phyloP scores from a whole-genome alignment of 305 asterid genomes.

The Fraxinus baroniana region DNA sequence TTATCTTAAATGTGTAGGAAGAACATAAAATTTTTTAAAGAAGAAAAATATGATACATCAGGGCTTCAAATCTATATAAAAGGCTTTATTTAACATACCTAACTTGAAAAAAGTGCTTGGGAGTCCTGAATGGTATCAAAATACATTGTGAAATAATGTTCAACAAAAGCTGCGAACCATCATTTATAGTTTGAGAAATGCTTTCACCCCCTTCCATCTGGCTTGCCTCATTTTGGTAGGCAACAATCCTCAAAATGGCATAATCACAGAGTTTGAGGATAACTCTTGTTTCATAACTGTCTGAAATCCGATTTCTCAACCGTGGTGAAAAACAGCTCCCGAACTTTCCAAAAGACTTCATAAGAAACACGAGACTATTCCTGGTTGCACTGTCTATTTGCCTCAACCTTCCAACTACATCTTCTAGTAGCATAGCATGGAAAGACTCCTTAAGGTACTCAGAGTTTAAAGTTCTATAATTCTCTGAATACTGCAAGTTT shows the following conservation, averaged over 20 bases:
- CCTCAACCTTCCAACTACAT: conserved; percentile 57
- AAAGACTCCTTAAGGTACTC: conserved; percentile 38
- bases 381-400: conserved; percentile 44
- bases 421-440: conserved; percentile 49
- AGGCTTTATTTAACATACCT: conserved; percentile 43
- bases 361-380: conserved; percentile 46
- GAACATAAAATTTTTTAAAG: conserved; percentile 7
- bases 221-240: conserved; percentile 41
- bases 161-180: conserved; percentile 49
- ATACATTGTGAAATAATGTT: conserved; percentile 48
- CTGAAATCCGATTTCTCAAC: conserved; percentile 36
- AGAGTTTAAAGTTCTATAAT: conserved; percentile 17
- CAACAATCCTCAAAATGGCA: conserved; percentile 48
- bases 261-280: conserved; percentile 53
- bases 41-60: conserved; percentile 5
- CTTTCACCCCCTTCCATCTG: conserved; percentile 27
- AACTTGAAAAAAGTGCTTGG: conserved; percentile 60
- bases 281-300: conserved; percentile 37
- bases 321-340: conserved; percentile 33
- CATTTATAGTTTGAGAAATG: conserved; percentile 25
- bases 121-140: conserved; percentile 64
- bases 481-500: conserved; percentile 35
- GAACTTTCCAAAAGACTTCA: conserved; percentile 34
- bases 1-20: not conserved
- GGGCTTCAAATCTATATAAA: conserved; percentile 11